Percentiles rank a stretch among this genome's conserved stretches.
Evolutionary conservation across 2,329 filamentous ascomycete species (phyloP).

Genomic region (Aspergillus hiratsukae): DNA sequence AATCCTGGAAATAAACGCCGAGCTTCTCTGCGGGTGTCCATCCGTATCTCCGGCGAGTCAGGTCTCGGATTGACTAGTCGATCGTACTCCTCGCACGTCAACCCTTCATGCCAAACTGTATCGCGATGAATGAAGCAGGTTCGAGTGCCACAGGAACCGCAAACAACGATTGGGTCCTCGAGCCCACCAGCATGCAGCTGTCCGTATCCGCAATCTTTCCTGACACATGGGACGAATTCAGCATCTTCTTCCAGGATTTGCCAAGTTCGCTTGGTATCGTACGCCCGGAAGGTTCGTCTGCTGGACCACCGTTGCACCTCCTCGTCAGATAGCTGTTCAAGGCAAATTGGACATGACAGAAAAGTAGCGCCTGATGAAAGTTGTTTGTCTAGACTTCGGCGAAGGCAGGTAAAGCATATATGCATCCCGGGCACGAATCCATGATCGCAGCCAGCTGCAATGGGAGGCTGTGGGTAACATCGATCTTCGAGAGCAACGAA

Average conservation of each 20-base stretch:
- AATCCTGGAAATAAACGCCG: background rate
- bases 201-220: constrained; percentile 13
- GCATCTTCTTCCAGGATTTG: constrained; percentile 12
- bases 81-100: constrained; percentile 16
- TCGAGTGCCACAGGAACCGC: constrained; percentile 12
- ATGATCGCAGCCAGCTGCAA: constrained; percentile 14
- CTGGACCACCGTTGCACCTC: constrained; percentile 16
- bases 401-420: constrained; percentile 13
- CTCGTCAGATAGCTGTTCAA: constrained; percentile 8
- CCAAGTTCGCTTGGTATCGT: constrained; percentile 11
- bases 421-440: constrained; percentile 5
- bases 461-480: constrained; percentile 9
- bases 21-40: background rate
- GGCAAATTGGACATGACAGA: constrained; percentile 14
- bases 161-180: constrained; percentile 14
- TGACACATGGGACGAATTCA: constrained; percentile 14
- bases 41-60: background rate
- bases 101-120: constrained; percentile 14
- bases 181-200: constrained; percentile 14
- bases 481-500: constrained; percentile 6
- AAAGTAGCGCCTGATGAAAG: constrained; percentile 1
- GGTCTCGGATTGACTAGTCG: background rate
- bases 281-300: constrained; percentile 10
- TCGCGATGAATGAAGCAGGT: constrained; percentile 15
- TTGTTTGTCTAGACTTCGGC: constrained; percentile 12